Evolutionary conservation across 352 stramenopile species (phyloP), one percentile per base, ranked within the genome.

Genomic region (Sclerospora graminicola): DNA sequence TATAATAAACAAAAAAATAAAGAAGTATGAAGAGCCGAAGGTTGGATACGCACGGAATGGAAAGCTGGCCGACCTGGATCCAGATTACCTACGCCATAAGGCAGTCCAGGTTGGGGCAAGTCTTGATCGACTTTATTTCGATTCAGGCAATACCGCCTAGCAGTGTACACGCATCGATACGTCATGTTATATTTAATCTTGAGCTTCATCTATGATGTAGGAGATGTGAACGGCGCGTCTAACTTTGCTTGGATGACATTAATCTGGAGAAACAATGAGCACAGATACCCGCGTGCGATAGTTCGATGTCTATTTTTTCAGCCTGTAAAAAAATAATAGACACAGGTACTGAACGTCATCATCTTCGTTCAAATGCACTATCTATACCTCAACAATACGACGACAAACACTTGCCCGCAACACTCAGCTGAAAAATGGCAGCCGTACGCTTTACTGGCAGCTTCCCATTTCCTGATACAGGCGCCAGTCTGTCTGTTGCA

Each of bases 211-310:
- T n/a, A n/a, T n/a, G n/a, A n/a, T n/a, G n/a, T n/a, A n/a, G n/a
- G n/a, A n/a, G n/a, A n/a, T n/a, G 53, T 36, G 26, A 31, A 11
- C 5, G 30, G 18, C 6, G 28, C 30, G 27, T 87, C 74, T 8
- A 87, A 40, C 34, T 72, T 53, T 14, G 37, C 41, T 51, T 87
- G 74, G 20, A 82, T 62, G 4, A 53, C 52, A 42, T 87, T 83
- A 23, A 87, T 69, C 48, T 87, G 59, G 8, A 67, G 35, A 46
- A 87, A 83, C 39, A 87, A 45, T 10, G 38, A 45, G 18, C 59
- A 64, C 11, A 84, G 50, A 30, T 84, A n/a, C n/a, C 64, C 15
- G 48, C 50, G 36, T 87, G 74, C 8, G 63, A 70, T 49, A 87
- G 50, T 45, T 84, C 74, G 0, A 87, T 13, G 29, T 80, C 66